Base-by-base conservation (phyloP, 371 early-diverging fungal species). In the Entomophthora muscae region DNA sequence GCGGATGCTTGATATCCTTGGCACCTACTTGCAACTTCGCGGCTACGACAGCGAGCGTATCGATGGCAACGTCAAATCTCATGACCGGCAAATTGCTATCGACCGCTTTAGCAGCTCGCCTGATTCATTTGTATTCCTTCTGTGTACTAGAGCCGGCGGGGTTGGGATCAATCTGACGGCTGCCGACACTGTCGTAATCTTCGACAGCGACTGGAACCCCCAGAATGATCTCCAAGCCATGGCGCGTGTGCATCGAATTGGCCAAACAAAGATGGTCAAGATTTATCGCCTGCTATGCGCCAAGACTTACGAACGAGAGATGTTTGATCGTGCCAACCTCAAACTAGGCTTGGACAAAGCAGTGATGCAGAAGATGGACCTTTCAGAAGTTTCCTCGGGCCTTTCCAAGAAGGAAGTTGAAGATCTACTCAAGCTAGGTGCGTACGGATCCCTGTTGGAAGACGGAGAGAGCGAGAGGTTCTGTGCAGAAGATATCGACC, bases 171-270 rank as follows among this genome's bases (percentile, higher is more conserved):
- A 95, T 69, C 75, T 98, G 70, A 91, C 75, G 30, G 90, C 91
- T 21, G 95, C 98, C 5, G 95, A 95, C 70, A 94, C 94, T 0
- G 91, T 92, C 63, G 88, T 95, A 59, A 92, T 96, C 63, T 94
- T 85, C 73, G 96, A 98, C 75, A 86, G 88, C 64, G 96, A 98
- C 69, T 95, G 93, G 93, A 98, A 95, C 72, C 96, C 96, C 22
- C 93, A 95, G 72, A 92, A 90, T 70, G 98, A 98, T 73, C 70
- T 94, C 63, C 95, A 98, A 74, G 98, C 98, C 1, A 88, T 91
- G 69, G 89, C 88, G 13, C 81, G 96, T 64, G 90, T 88, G 64
- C 93, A 95, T 74, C 83, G 95, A 69, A 93, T 95, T 64, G 98
- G 96, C n/a, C 95, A 98, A 74, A 91, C 85, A 21, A 86, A 88